phyloP scores from a whole-genome alignment of 305 asterid species.

The Fraxinus platypoda region DNA sequence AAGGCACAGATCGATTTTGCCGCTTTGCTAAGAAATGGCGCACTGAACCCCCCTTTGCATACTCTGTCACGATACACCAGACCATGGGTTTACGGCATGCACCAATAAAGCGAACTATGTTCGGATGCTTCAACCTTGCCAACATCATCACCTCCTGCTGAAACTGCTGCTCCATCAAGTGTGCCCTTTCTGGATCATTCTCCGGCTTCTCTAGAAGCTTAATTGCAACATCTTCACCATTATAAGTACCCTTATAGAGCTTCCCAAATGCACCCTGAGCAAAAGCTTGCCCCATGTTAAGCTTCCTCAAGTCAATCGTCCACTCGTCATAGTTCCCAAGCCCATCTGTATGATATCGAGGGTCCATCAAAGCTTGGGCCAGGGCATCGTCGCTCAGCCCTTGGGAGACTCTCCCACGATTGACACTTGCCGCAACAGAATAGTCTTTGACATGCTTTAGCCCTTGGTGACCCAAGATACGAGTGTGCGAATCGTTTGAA shows the following conservation, averaged over 20 bases:
- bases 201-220: conserved; percentile 95
- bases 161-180: conserved; percentile 91
- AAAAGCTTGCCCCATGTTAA: conserved; percentile 92
- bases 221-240: conserved; percentile 88
- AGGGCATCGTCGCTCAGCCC: too few relatives aligned
- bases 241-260: conserved; percentile 82
- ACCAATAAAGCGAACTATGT: conserved; percentile 91
- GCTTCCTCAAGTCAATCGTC: conserved; percentile 91
- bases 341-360: too few relatives aligned
- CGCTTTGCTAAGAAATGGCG: conserved; percentile 85
- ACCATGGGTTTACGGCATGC: conserved; percentile 96
- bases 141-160: conserved; percentile 98
- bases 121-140: conserved; percentile 80
- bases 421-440: too few relatives aligned
- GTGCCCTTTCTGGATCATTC: conserved; percentile 76
- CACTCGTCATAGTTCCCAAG: conserved; percentile 88
- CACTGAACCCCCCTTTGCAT: conserved; percentile 97
- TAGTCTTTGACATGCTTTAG: too few relatives aligned
- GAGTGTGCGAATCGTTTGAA: too few relatives aligned
- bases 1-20: conserved; percentile 84
- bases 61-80: conserved; percentile 95
- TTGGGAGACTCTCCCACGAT: too few relatives aligned
- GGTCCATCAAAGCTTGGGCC: too few relatives aligned
- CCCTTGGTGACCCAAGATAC: too few relatives aligned
- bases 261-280: conserved; percentile 98